These are phyloP conservation scores for Ustilago lituana DNA, from an alignment of 1,284 basidiomycete genomes.

Conservation along the genomic window DNA sequence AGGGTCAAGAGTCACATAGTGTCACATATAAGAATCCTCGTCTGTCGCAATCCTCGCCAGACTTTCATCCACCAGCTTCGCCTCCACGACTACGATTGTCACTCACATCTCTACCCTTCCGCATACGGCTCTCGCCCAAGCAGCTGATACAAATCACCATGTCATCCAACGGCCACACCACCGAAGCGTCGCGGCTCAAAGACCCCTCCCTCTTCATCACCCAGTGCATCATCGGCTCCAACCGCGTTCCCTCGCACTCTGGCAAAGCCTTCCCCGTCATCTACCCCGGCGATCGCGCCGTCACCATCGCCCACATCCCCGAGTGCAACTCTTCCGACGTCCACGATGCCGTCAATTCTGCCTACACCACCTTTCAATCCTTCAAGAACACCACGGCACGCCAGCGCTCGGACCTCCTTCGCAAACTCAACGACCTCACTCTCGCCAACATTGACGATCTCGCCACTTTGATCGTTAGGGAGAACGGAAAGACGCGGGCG, in stretches of 20 bases:
- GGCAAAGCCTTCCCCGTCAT: slow-evolving; percentile 31
- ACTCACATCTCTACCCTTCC: too few relatives aligned
- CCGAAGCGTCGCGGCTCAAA: slow-evolving; percentile 28
- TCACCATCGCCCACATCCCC: slow-evolving; percentile 23
- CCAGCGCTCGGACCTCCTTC: slow-evolving; percentile 27
- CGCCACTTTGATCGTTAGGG: slow-evolving; percentile 39
- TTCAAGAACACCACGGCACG: slow-evolving; percentile 31
- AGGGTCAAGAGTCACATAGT: too few relatives aligned
- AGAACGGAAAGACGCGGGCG: slow-evolving; percentile 43
- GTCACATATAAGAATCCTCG: too few relatives aligned
- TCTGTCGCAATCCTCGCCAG: too few relatives aligned
- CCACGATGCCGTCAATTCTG: slow-evolving; percentile 28
- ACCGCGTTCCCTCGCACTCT: slow-evolving; percentile 21
- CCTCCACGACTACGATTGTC: too few relatives aligned
- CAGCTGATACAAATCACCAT: too few relatives aligned
- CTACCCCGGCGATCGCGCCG: slow-evolving; percentile 23
- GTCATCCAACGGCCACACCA: slow-evolving; percentile 12
- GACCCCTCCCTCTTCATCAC: slow-evolving; percentile 35
- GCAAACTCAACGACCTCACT: slow-evolving; percentile 37
- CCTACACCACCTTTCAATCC: slow-evolving; percentile 13
- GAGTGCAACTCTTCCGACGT: slow-evolving; percentile 35
- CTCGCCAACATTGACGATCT: slow-evolving; percentile 39
- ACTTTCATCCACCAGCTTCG: too few relatives aligned
- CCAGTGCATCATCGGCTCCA: slow-evolving; percentile 26
- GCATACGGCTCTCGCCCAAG: too few relatives aligned